Percentiles rank a stretch among this genome's conserved stretches.
Evolutionary conservation across 139 green algal genomes (phyloP).

Genomic region (Chlorella sp.): DNA sequence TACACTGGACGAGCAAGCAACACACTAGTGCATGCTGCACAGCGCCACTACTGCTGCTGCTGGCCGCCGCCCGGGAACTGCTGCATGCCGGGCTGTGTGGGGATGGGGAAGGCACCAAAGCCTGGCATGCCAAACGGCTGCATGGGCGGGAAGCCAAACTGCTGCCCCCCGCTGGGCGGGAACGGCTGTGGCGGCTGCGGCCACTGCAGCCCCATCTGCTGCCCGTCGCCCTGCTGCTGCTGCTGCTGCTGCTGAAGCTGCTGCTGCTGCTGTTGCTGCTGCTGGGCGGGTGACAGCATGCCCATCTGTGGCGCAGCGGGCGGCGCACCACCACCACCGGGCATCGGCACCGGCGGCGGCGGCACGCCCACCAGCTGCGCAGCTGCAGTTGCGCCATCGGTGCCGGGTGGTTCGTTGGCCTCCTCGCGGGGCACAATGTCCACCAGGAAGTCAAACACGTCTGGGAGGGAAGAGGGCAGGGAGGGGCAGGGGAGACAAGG

Average conservation of each 20-base stretch:
- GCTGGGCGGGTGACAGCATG: neutral
- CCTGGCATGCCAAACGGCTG: neutral
- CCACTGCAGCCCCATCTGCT: neutral
- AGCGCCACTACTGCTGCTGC: neutral
- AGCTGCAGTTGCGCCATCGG: neutral
- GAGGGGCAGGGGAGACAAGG: neutral
- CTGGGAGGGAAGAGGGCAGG: conserved; percentile 24
- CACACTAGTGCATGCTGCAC: too few species aligned
- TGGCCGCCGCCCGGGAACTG: neutral
- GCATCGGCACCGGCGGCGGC: too few species aligned
- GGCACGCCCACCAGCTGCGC: neutral
- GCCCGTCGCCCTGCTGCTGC: neutral
- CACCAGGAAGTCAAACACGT: conserved; percentile 98
- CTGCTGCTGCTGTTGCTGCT: conserved; percentile 14
- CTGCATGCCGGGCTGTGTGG: neutral
- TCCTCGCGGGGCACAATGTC: conserved; percentile 94
- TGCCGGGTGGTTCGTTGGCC: neutral
- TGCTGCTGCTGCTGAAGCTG: neutral
- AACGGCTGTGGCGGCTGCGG: neutral
- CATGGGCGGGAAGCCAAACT: neutral
- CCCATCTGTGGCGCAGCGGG: neutral
- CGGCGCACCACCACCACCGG: neutral
- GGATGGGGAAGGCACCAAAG: neutral
- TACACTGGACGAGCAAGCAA: too few species aligned
- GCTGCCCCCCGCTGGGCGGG: neutral